Evolutionary conservation across 2,329 filamentous ascomycete genomes (phyloP).

Genomic region (Alternaria gaisen): DNA sequence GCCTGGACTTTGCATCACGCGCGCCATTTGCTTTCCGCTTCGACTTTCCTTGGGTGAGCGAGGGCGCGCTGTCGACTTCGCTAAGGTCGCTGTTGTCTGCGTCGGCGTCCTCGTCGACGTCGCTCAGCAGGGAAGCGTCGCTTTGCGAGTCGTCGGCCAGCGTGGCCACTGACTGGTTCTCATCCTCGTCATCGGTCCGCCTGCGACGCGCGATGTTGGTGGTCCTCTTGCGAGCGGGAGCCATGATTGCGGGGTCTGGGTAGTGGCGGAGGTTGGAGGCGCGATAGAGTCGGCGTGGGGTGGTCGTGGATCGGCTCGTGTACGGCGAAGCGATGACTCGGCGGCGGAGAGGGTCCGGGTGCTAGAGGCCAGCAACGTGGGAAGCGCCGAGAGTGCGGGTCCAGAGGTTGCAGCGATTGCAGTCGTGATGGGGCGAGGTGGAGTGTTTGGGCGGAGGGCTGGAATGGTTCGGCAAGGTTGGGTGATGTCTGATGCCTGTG

Average conservation of each 20-base stretch:
- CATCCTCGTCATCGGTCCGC: slow-evolving; percentile 52
- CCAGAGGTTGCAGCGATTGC: slow-evolving; percentile 32
- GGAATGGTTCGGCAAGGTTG: slow-evolving; percentile 26
- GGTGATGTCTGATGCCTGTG: slow-evolving; percentile 48
- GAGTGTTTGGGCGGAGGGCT: slow-evolving; percentile 29
- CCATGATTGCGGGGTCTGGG: slow-evolving; percentile 42
- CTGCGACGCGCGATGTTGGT: slow-evolving; percentile 50
- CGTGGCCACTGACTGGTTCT: slow-evolving; percentile 55
- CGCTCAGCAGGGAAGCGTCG: slow-evolving; percentile 66
- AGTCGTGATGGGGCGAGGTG: slow-evolving; percentile 39
- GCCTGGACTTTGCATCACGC: slow-evolving; percentile 43
- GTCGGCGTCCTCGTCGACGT: slow-evolving; percentile 66
- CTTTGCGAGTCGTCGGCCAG: slow-evolving; percentile 70
- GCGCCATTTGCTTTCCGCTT: slow-evolving; percentile 51
- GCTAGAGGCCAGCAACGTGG: slow-evolving; percentile 20
- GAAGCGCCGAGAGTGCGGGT: slow-evolving; percentile 25
- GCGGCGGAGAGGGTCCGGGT: slow-evolving; percentile 33
- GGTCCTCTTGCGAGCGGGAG: slow-evolving; percentile 47
- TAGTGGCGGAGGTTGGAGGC: slow-evolving; percentile 15
- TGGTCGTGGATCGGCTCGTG: slow-evolving; percentile 31
- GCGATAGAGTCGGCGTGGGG: slow-evolving; percentile 31
- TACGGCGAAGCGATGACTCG: slow-evolving; percentile 31
- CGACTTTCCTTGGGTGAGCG: slow-evolving; percentile 47
- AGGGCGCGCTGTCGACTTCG: slow-evolving; percentile 57
- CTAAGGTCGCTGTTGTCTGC: slow-evolving; percentile 67